Evolutionary conservation across 129 eudicot genomes (phyloP).

Genomic region (Artemisia argyi): DNA sequence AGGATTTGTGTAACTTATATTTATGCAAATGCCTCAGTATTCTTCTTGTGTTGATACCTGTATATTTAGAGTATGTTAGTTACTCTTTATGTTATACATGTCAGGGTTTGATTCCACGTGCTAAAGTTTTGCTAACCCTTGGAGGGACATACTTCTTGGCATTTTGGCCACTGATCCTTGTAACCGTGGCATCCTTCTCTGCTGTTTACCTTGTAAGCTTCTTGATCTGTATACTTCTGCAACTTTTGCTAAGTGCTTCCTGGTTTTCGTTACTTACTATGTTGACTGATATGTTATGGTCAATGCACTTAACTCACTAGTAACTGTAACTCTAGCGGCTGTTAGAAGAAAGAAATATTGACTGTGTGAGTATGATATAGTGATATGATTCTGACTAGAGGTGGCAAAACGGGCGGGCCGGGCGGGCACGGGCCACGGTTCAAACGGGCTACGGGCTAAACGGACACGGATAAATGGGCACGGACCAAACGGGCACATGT

Average conservation of each 20-base stretch:
- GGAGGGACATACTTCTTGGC: constrained; percentile 91
- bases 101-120: constrained; percentile 95
- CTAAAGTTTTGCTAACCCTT: constrained; percentile 73
- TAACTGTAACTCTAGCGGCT: neutral
- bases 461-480: no score
- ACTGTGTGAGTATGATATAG: neutral
- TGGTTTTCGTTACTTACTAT: constrained; percentile 3
- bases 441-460: no score
- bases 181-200: constrained; percentile 62
- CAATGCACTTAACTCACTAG: constrained; percentile 1
- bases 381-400: neutral
- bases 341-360: neutral
- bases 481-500: no score
- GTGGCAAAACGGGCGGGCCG: no score
- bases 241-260: neutral
- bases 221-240: constrained; percentile 13
- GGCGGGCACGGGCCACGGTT: no score
- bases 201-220: constrained; percentile 78
- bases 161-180: constrained; percentile 84
- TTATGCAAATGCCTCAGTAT: no score
- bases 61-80: constrained; percentile 4
- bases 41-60: neutral
- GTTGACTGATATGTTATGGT: constrained; percentile 17
- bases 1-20: no score
- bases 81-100: constrained; percentile 18